Conservation (phyloP, 306 rosid genomes). For the Cajanus cajan region DNA sequence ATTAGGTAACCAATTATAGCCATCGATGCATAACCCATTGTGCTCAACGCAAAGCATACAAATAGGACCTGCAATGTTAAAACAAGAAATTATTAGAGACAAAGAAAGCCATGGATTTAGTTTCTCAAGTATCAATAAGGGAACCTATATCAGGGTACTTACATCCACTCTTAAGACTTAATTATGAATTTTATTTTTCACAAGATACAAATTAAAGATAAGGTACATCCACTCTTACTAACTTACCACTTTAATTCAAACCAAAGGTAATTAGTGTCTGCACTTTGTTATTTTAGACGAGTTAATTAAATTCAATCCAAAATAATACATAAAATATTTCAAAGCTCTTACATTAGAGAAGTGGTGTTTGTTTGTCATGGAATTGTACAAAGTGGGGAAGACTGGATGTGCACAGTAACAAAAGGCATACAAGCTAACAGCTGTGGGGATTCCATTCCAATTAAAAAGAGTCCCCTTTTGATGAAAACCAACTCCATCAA, state of each 20-base stretch:
- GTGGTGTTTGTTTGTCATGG: slow-evolving; percentile 70
- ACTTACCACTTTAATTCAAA: too few species aligned
- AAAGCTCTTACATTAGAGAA: slow-evolving; percentile 64
- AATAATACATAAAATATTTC: not conserved
- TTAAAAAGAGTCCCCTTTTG: slow-evolving; percentile 47
- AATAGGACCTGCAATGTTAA: slow-evolving; percentile 52
- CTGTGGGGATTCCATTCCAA: slow-evolving; percentile 63
- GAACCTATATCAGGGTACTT: too few species aligned
- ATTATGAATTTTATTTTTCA: too few species aligned
- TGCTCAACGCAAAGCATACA: slow-evolving; percentile 54
- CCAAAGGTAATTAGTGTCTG: too few species aligned
- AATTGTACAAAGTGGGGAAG: slow-evolving; percentile 75
- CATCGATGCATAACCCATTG: slow-evolving; percentile 64
- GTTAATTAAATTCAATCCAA: too few species aligned
- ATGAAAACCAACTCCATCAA: slow-evolving; percentile 60
- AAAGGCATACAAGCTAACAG: slow-evolving; percentile 74
- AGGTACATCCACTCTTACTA: too few species aligned
- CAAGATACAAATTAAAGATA: too few species aligned
- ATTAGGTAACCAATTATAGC: slow-evolving; percentile 68
- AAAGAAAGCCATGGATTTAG: not conserved
- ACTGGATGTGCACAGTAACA: slow-evolving; percentile 92
- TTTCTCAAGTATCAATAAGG: too few species aligned
- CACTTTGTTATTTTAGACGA: too few species aligned
- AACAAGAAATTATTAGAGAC: not conserved
- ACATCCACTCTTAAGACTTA: too few species aligned